Evolutionary conservation across 1,284 basidiomycete genomes (phyloP).

Genomic region (Veloporphyrellus conicus): DNA sequence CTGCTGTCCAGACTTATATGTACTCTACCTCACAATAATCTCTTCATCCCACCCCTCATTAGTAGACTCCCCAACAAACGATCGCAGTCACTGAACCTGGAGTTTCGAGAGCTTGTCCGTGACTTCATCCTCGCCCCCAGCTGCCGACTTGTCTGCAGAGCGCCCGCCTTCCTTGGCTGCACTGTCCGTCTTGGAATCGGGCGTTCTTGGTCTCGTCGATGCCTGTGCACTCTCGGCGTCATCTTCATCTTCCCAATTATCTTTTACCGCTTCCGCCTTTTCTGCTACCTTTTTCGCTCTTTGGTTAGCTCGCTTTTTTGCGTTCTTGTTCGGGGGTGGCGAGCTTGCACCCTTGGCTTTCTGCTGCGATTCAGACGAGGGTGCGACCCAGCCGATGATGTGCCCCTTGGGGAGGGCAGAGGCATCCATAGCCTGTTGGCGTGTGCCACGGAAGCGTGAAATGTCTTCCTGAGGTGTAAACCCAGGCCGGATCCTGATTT

Average conservation of each 20-base stretch:
- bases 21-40: conserved; percentile 24
- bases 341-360: conserved; percentile 30
- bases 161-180: conserved; percentile 2
- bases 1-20: conserved; percentile 1
- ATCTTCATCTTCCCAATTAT: conserved; percentile 76
- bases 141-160: conserved; percentile 1
- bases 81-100: conserved; percentile 18
- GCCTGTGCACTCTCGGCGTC: conserved; percentile 36
- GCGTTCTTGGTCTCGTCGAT: conserved; percentile 2
- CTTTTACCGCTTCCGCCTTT: conserved; percentile 48
- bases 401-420: conserved; percentile 66
- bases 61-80: not conserved
- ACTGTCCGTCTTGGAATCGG: conserved; percentile 3
- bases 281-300: conserved; percentile 63
- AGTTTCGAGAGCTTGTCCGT: conserved; percentile 46
- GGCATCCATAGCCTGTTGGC: conserved; percentile 67
- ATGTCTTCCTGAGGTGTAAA: conserved; percentile 95
- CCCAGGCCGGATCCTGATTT: conserved; percentile 87
- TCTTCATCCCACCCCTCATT: not conserved
- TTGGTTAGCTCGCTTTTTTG: conserved; percentile 77
- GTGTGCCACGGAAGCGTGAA: conserved; percentile 72
- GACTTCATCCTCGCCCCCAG: conserved; percentile 31
- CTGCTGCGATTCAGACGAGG: conserved; percentile 36
- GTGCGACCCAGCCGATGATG: conserved; percentile 74
- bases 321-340: conserved; percentile 49